These are phyloP conservation scores for Lachancea sp. DNA, from an alignment of 805 yeast species.

Conservation along the genomic window DNA sequence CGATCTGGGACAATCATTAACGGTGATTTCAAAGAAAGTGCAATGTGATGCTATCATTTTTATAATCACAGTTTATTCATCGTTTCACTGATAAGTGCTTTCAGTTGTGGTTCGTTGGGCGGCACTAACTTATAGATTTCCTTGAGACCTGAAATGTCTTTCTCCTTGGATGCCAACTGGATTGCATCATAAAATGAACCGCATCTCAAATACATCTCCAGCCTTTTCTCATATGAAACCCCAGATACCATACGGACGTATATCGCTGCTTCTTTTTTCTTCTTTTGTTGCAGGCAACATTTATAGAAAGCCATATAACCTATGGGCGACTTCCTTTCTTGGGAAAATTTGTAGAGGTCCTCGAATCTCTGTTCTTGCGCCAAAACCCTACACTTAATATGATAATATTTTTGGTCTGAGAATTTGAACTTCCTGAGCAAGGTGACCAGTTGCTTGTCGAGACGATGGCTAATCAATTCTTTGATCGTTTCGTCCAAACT, in stretches of 20 bases:
- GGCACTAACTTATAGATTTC: constrained; percentile 22
- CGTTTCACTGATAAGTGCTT: constrained; percentile 18
- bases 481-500: constrained; percentile 46
- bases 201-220: constrained; percentile 47
- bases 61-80: constrained; percentile 15
- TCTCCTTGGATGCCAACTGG: constrained; percentile 25
- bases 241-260: constrained; percentile 51
- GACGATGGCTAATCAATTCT: constrained; percentile 42
- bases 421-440: constrained; percentile 50
- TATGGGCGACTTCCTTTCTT: constrained; percentile 54
- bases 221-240: constrained; percentile 40
- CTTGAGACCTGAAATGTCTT: constrained; percentile 22
- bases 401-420: constrained; percentile 50
- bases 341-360: constrained; percentile 48
- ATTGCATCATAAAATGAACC: constrained; percentile 46
- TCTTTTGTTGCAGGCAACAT: constrained; percentile 47
- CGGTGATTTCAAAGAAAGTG: constrained; percentile 28
- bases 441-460: constrained; percentile 42
- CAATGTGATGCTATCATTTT: neutral
- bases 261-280: constrained; percentile 50
- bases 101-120: constrained; percentile 23
- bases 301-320: constrained; percentile 62
- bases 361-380: constrained; percentile 47
- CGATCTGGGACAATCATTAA: constrained; percentile 42
- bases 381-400: constrained; percentile 44